Evolutionary conservation across 2,329 filamentous ascomycete species (phyloP).

Genomic region (Epichloe brachyelytri): DNA sequence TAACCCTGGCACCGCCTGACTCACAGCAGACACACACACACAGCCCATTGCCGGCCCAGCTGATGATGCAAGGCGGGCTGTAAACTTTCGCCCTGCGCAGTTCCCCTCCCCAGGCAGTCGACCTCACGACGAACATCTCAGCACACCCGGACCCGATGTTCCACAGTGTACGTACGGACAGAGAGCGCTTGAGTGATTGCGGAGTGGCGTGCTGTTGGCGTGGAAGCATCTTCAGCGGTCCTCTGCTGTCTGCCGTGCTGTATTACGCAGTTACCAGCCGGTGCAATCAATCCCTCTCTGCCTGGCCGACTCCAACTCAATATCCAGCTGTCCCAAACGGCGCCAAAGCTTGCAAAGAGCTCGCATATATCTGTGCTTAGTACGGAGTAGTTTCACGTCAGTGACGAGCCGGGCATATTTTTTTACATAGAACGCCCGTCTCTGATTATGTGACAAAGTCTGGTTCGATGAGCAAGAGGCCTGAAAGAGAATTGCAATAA

Average conservation of each 20-base stretch:
- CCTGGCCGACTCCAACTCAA: too few relatives aligned
- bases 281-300: too few relatives aligned
- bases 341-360: too few relatives aligned
- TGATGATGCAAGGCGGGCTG: slow-evolving; percentile 3
- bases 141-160: slow-evolving; percentile 13
- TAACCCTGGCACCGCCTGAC: not conserved
- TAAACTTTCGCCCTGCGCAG: slow-evolving; percentile 17
- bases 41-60: not conserved
- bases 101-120: slow-evolving; percentile 20
- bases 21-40: not conserved
- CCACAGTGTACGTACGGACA: not conserved
- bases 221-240: not conserved
- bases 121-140: slow-evolving; percentile 33
- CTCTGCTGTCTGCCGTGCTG: too few relatives aligned
- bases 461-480: not conserved
- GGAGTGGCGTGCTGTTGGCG: not conserved
- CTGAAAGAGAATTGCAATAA: not conserved
- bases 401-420: too few relatives aligned
- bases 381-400: too few relatives aligned
- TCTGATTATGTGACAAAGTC: too few relatives aligned
- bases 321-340: too few relatives aligned
- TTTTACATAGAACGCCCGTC: too few relatives aligned
- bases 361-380: too few relatives aligned
- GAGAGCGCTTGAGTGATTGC: not conserved
- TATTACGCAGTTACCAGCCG: too few relatives aligned